These are phyloP conservation scores for Schwanniomyces occidentalis DNA, from an alignment of 805 yeast genomes.

Conservation along the genomic window DNA sequence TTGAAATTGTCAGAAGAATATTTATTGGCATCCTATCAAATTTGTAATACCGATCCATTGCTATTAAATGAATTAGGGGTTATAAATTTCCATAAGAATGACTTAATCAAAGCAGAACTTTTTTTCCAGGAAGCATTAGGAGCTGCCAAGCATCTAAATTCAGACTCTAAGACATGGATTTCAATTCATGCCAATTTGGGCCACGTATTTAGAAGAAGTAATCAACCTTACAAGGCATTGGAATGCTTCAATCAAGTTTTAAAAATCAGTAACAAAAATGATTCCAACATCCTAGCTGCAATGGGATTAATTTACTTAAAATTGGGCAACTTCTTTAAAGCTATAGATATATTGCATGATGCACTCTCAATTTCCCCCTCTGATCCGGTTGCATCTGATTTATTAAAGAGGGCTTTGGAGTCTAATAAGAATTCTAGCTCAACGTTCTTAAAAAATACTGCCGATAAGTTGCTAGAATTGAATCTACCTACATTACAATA, in stretches of 20 bases:
- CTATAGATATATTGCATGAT: slow-evolving; percentile 75
- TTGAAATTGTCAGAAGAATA: slow-evolving; percentile 84
- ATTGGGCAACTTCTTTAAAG: slow-evolving; percentile 58
- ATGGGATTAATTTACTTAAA: slow-evolving; percentile 82
- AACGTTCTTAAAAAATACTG: slow-evolving; percentile 25
- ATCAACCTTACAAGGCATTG: slow-evolving; percentile 63
- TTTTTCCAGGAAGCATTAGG: slow-evolving; percentile 69
- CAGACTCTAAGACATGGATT: slow-evolving; percentile 81
- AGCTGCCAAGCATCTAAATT: slow-evolving; percentile 65
- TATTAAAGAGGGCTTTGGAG: slow-evolving; percentile 77
- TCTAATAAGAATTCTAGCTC: slow-evolving; percentile 40
- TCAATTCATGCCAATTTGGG: slow-evolving; percentile 87
- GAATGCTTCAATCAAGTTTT: slow-evolving; percentile 76
- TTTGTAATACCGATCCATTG: slow-evolving; percentile 85
- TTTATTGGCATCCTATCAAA: slow-evolving; percentile 66
- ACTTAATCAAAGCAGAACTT: slow-evolving; percentile 65
- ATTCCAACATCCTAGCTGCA: slow-evolving; percentile 72
- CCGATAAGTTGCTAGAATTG: slow-evolving; percentile 19
- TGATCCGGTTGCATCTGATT: slow-evolving; percentile 82
- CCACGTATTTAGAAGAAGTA: slow-evolving; percentile 76
- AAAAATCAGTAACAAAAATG: slow-evolving; percentile 65
- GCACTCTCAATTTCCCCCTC: slow-evolving; percentile 77
- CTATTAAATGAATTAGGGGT: slow-evolving; percentile 92
- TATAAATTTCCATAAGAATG: slow-evolving; percentile 74
- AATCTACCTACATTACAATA: slow-evolving; percentile 26